Base-by-base conservation (phyloP, 2,329 filamentous ascomycete genomes). In the Pseudonectria foliicola region DNA sequence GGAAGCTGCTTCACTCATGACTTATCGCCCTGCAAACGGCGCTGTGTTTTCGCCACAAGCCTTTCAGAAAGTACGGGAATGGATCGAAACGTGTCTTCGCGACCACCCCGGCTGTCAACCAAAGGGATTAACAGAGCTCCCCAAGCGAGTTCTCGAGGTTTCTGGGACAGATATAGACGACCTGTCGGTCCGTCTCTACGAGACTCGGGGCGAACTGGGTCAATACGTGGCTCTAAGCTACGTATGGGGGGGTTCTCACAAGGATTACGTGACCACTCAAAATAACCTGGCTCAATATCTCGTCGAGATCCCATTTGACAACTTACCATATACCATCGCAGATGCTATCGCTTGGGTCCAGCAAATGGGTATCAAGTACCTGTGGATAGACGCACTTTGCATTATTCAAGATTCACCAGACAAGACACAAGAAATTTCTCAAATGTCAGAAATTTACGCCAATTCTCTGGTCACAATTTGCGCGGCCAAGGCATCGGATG, bases 371-470 rank as follows among this genome's bases (percentile, higher is more conserved):
- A 15, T 41, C 26, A 21, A 18, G 16, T 38, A 37, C 18, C 35
- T 43, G 14, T 43, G 41, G 41, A 25, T 40, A 7, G 41, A 43
- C 13, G 32, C 38, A 4, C 27, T 43, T 13, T 43, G 41, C 32
- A 43, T 43, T 16, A 21, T 40, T 2, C 41, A 43, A 27, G 37
- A 43, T 21, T 24, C 26, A 12, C 12, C 14, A 4, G 25, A 40
- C 16, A 40, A 42, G 29, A 15, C 14, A 10, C 11, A 28, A 3
- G 32, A 47, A 24, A 43, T 47, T 15, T 18, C 33, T 29, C 23
- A 39, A 14, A 40, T 43, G 37, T 31, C 36, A 15, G 31, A 23
- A 6, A 32, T 48, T 11, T 45, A 47, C 29, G 11, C 13, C 6
- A 37, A 32, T 24, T 35, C 32, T 6, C 18, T 21, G 5, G 18